Percentiles rank a stretch among this genome's conserved stretches.
phyloP scores from a whole-genome alignment of 1,139 yeast genomes.

The Chernovozyma sophiae-reginae region DNA sequence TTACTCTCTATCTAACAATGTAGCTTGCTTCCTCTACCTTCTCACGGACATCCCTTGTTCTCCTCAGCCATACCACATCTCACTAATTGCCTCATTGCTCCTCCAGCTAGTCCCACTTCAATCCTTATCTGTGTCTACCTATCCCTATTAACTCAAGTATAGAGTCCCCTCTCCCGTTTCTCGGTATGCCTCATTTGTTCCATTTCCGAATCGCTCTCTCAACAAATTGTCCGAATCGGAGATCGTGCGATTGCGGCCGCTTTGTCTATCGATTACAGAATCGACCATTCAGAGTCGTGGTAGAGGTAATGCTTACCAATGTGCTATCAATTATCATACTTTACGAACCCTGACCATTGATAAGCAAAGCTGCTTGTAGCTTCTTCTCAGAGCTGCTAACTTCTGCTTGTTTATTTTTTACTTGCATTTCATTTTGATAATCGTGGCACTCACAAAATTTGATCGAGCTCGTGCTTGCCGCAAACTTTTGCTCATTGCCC shows the following conservation, averaged over 20 bases:
- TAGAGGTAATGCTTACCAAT: background rate
- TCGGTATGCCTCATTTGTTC: background rate
- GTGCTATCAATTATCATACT: no score
- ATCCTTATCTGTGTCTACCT: no score
- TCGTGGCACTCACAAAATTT: no score
- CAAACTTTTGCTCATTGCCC: no score
- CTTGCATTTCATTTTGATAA: no score
- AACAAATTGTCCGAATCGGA: background rate
- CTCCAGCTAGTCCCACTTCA: no score
- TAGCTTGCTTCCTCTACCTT: background rate
- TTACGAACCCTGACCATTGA: no score
- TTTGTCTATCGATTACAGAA: background rate
- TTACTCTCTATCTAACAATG: background rate
- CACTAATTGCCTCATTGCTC: background rate
- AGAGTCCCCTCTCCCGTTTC: background rate
- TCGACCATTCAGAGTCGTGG: background rate
- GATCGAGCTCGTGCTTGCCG: no score
- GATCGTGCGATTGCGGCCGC: background rate
- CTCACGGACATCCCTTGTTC: background rate
- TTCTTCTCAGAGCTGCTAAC: no score
- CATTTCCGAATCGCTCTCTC: background rate
- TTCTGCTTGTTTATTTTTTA: no score
- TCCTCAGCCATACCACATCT: background rate
- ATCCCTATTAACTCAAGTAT: no score
- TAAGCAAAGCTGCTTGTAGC: no score